Evolutionary conservation across 1,139 yeast genomes (phyloP).

Genomic region (Yamadazyma taylorii): DNA sequence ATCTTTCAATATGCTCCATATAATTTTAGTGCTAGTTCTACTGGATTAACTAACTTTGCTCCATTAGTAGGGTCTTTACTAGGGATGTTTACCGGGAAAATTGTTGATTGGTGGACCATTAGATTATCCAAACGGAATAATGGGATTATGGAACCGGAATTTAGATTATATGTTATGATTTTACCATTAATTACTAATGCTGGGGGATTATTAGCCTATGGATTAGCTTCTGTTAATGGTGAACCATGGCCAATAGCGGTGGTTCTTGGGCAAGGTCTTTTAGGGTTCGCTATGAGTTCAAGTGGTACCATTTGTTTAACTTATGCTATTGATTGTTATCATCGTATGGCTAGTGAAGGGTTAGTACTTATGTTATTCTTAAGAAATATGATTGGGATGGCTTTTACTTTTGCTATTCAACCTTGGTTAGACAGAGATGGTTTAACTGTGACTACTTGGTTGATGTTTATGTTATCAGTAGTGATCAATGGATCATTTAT

Average conservation of each 20-base stretch:
- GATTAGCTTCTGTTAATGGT: conserved; percentile 30
- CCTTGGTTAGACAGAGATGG: conserved; percentile 47
- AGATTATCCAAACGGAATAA: conserved; percentile 33
- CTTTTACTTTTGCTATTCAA: conserved; percentile 47
- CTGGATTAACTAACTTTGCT: conserved; percentile 47
- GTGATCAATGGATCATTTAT: conserved; percentile 44
- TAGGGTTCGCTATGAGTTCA: conserved; percentile 60
- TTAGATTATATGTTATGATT: conserved; percentile 39
- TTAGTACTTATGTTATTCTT: conserved; percentile 50
- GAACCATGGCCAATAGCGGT: conserved; percentile 53
- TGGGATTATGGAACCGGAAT: conserved; percentile 45
- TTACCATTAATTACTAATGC: conserved; percentile 41
- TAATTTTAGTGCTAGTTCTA: conserved; percentile 32
- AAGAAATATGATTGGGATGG: conserved; percentile 50
- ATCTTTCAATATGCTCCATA: conserved; percentile 39
- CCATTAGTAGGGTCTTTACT: conserved; percentile 40
- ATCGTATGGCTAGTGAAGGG: conserved; percentile 54
- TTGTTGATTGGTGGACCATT: conserved; percentile 42
- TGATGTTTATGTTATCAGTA: conserved; percentile 45
- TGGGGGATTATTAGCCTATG: conserved; percentile 40
- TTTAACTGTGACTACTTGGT: conserved; percentile 40
- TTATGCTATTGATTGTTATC: conserved; percentile 59
- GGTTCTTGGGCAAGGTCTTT: conserved; percentile 50
- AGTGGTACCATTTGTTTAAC: conserved; percentile 58
- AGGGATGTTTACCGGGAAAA: conserved; percentile 45